Evolutionary conservation across 257 asterid genomes (phyloP), one percentile per base, ranked within the genome.

Genomic region (Coffea canephora): DNA sequence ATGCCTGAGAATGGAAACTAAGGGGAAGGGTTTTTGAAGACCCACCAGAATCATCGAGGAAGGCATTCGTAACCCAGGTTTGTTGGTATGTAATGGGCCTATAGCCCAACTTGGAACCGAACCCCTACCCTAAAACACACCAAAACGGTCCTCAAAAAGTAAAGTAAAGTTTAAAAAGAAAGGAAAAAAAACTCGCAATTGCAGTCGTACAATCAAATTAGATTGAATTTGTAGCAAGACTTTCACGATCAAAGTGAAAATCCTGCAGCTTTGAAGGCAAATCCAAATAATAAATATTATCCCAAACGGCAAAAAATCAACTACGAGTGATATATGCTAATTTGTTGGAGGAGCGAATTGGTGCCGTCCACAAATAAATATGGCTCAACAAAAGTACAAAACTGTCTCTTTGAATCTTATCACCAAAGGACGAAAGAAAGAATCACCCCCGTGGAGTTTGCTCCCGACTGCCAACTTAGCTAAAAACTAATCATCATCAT

Each of bases 371-470:
- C 59, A 8, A 81, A 73, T 49, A 73, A 71, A 12, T 68, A 70
- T 48, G 65, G 55, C 81, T 72, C 67, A 71, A n/a, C 67, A 57
- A 49, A 70, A 74, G 73, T 75, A 80, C 86, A 80, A 85, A 81
- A 85, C 82, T 82, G 79, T 50, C 39, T 57, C 82, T 64, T 75
- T 77, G 79, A 73, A 66, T 74, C 78, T 75, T 45, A 66, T 76
- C 41, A 73, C 72, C 74, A 50, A 68, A 55, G 68, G 75, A 31
- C 52, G 49, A 64, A 77, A 57, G 49, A 64, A 77, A 57, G 57
- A 80, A 48, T 82, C 78, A 71, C 25, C 67, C 67, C 73, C 31
- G 65, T 75, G 67, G 66, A 81, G 50, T 61, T 61, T 67, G 69
- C 79, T 69, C 49, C 77, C 73, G 70, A 16, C 59, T 67, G 54